These are phyloP conservation scores for Macrophomina tecta DNA, from an alignment of 2,329 filamentous ascomycete species.

Conservation along the genomic window DNA sequence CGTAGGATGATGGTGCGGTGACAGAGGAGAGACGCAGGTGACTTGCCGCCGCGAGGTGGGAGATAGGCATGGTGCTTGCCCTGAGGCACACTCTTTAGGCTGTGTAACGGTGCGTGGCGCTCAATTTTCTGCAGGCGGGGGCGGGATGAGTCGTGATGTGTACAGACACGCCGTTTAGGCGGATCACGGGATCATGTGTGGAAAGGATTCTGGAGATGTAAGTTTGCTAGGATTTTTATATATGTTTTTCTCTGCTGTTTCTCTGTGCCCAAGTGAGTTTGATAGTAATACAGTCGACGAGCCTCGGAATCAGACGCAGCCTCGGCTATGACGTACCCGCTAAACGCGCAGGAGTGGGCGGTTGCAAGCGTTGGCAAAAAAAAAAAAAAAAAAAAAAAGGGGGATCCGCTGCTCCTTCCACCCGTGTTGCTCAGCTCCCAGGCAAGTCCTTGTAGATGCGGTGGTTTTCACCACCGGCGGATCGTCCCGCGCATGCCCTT, in stretches of 20 bases:
- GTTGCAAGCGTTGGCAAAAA: too few relatives aligned
- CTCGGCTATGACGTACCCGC: conserved; percentile 7
- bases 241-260: too few relatives aligned
- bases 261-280: too few relatives aligned
- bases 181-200: too few relatives aligned
- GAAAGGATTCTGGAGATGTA: too few relatives aligned
- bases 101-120: background rate
- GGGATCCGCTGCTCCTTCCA: background rate
- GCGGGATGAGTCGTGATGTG: too few relatives aligned
- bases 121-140: too few relatives aligned
- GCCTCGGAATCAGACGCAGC: background rate
- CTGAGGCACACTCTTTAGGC: background rate
- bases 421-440: background rate
- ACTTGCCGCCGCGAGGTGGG: background rate
- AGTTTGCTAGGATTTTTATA: too few relatives aligned
- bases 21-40: background rate
- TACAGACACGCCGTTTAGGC: too few relatives aligned
- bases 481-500: conserved; percentile 10
- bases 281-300: too few relatives aligned
- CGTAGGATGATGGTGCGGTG: background rate
- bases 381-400: too few relatives aligned
- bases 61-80: background rate
- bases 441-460: background rate
- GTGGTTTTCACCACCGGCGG: conserved; percentile 18
- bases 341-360: background rate